Evolutionary conservation across 2,329 filamentous ascomycete genomes (phyloP).

Genomic region (Sporothrix curviconia): DNA sequence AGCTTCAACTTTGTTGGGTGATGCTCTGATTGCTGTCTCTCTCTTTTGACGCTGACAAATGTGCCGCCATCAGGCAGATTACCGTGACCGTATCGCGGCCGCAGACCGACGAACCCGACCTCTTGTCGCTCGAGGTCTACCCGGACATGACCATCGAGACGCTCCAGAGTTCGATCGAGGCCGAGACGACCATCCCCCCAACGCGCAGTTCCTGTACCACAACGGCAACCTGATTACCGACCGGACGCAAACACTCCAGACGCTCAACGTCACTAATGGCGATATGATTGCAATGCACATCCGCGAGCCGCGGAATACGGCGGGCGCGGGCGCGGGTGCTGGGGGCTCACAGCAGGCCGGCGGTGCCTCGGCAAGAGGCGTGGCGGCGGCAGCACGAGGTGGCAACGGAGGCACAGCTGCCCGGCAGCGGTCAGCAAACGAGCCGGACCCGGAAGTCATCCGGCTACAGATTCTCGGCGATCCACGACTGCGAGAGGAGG

Average conservation of each 20-base stretch:
- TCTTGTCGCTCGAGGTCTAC: constrained; percentile 76
- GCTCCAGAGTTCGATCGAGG: constrained; percentile 81
- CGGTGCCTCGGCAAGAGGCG: constrained; percentile 26
- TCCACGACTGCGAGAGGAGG: constrained; percentile 62
- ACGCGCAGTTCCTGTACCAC: constrained; percentile 78
- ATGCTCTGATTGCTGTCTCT: background rate
- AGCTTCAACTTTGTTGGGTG: no score
- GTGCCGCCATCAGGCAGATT: constrained; percentile 60
- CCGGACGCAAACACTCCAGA: constrained; percentile 72
- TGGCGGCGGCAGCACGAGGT: constrained; percentile 24
- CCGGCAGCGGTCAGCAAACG: constrained; percentile 12
- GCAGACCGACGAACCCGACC: constrained; percentile 63
- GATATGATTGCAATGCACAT: constrained; percentile 91
- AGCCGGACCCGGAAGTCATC: constrained; percentile 70
- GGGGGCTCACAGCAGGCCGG: constrained; percentile 36
- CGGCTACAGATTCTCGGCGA: constrained; percentile 78
- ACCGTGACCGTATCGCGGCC: constrained; percentile 78
- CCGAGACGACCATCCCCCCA: constrained; percentile 69
- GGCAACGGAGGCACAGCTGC: constrained; percentile 24
- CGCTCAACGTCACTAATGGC: constrained; percentile 74
- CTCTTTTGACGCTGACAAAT: background rate
- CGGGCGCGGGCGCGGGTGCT: background rate
- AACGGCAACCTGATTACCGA: constrained; percentile 77
- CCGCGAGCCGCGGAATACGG: constrained; percentile 33
- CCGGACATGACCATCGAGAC: constrained; percentile 76